phyloP scores from a whole-genome alignment of 2,329 filamentous ascomycete species.

The Beauveria varroae region DNA sequence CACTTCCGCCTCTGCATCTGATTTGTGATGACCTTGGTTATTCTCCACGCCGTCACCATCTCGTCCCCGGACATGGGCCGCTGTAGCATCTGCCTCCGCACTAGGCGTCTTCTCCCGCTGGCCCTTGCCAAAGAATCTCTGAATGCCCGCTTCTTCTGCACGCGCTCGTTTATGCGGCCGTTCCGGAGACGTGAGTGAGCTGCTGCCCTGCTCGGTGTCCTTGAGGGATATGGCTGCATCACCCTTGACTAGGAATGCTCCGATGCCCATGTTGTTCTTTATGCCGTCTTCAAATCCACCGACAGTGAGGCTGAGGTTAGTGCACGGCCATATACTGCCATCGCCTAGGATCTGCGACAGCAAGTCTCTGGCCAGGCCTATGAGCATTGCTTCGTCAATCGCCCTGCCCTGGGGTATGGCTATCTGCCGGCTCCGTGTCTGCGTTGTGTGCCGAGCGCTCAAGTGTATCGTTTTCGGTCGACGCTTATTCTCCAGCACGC shows the following conservation, averaged over 20 bases:
- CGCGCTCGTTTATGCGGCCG: conserved; percentile 24
- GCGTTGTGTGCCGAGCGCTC: conserved; percentile 67
- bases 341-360: conserved; percentile 72
- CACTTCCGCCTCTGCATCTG: conserved; percentile 15
- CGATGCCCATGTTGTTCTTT: conserved; percentile 77
- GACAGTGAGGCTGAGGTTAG: conserved; percentile 82
- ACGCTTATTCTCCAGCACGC: conserved; percentile 77
- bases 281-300: conserved; percentile 88
- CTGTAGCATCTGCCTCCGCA: conserved; percentile 19
- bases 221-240: conserved; percentile 47
- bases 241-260: conserved; percentile 73
- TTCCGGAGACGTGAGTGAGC: conserved; percentile 15
- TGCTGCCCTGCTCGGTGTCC: conserved; percentile 14
- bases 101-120: conserved; percentile 15
- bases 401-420: conserved; percentile 70
- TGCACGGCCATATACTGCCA: conserved; percentile 79
- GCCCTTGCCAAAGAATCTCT: conserved; percentile 49
- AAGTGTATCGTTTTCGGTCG: conserved; percentile 80
- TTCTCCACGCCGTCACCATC: conserved; percentile 10
- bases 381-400: conserved; percentile 65
- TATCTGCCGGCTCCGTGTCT: conserved; percentile 66
- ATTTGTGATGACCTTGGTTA: neutral
- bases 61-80: conserved; percentile 16
- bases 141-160: conserved; percentile 43
- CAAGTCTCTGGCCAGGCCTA: conserved; percentile 68